phyloP scores from a whole-genome alignment of 2,329 filamentous ascomycete species.

The Pestalotiopsis sp. region DNA sequence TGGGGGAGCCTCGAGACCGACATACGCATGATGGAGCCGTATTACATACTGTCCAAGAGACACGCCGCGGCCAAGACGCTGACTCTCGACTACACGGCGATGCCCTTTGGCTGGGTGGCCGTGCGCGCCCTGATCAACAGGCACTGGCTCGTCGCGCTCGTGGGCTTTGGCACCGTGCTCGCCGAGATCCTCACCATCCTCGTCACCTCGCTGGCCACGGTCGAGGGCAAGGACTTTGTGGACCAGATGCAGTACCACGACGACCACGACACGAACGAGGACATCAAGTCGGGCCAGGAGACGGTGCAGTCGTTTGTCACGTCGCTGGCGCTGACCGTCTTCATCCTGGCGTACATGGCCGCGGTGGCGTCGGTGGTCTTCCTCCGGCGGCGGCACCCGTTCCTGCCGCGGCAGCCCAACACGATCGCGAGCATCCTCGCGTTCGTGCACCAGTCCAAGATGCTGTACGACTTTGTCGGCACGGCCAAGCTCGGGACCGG shows the following conservation, averaged over 20 bases:
- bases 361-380: slow-evolving; percentile 61
- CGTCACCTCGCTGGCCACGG: slow-evolving; percentile 63
- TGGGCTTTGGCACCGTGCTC: slow-evolving; percentile 70
- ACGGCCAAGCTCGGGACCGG: slow-evolving; percentile 63
- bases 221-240: slow-evolving; percentile 63
- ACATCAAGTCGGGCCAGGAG: slow-evolving; percentile 56
- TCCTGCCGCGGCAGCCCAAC: slow-evolving; percentile 75
- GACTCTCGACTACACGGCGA: slow-evolving; percentile 71
- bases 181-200: slow-evolving; percentile 73
- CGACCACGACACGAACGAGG: slow-evolving; percentile 21
- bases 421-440: slow-evolving; percentile 76
- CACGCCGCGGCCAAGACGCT: slow-evolving; percentile 66
- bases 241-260: slow-evolving; percentile 21
- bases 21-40: slow-evolving; percentile 73
- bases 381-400: slow-evolving; percentile 62
- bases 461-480: slow-evolving; percentile 74
- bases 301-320: slow-evolving; percentile 65
- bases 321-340: slow-evolving; percentile 60
- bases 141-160: slow-evolving; percentile 65
- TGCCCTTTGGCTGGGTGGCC: slow-evolving; percentile 67
- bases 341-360: slow-evolving; percentile 67
- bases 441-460: slow-evolving; percentile 78
- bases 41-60: slow-evolving; percentile 66
- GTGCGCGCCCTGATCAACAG: slow-evolving; percentile 62
- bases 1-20: slow-evolving; percentile 71